Conservation (phyloP, 139 green algal species). For the Chlorella sp. region DNA sequence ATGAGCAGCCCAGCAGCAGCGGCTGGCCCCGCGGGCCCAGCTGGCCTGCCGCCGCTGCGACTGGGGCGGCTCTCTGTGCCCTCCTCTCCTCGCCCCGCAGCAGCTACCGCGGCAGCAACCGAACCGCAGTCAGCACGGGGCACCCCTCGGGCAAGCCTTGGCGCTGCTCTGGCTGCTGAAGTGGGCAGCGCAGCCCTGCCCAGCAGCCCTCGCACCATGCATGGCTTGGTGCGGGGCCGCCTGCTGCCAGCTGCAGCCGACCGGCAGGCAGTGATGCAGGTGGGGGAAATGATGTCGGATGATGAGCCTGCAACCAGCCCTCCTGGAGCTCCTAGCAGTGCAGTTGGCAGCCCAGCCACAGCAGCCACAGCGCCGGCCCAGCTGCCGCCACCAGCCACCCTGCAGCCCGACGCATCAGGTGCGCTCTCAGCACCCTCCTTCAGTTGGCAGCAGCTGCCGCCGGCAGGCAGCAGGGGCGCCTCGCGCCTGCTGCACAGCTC, state of each 20-base stretch:
- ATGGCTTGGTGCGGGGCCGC: slow-evolving; percentile 15
- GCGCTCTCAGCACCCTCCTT: background rate
- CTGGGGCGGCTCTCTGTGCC: background rate
- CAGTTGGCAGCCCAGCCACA: background rate
- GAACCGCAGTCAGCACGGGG: background rate
- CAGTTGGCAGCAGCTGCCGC: background rate
- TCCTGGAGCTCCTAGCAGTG: background rate
- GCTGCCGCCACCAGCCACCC: background rate
- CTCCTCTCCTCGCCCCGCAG: no score
- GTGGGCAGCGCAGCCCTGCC: background rate
- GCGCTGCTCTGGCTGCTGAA: background rate
- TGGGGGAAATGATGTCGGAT: slow-evolving; percentile 2
- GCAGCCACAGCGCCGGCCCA: background rate
- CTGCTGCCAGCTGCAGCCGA: slow-evolving; percentile 26
- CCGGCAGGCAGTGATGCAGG: slow-evolving; percentile 24
- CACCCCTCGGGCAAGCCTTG: background rate
- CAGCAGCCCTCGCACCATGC: background rate
- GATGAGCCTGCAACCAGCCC: background rate
- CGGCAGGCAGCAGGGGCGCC: background rate
- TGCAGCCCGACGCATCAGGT: background rate
- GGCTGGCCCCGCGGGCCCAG: background rate
- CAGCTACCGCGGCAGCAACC: no score
- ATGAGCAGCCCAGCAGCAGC: background rate
- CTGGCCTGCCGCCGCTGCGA: background rate
- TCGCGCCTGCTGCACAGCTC: background rate